Evolutionary conservation across 1,139 yeast genomes (phyloP).

Genomic region (Meyerozyma guilliermondii): DNA sequence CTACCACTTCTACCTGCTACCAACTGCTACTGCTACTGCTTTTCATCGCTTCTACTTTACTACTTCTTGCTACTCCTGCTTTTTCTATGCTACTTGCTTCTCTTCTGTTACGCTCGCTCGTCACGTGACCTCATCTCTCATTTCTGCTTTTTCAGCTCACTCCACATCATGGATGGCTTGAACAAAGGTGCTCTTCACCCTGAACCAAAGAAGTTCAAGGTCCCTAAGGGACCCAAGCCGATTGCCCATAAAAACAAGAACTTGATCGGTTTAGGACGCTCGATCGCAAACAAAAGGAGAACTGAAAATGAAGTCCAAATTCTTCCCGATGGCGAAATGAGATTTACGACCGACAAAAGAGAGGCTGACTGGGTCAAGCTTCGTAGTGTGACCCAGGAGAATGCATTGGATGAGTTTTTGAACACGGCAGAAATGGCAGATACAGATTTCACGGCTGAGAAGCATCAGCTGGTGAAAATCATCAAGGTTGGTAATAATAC

Average conservation of each 20-base stretch:
- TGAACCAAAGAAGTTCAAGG: constrained; percentile 47
- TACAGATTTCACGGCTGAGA: constrained; percentile 93
- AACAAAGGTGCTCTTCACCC: constrained; percentile 45
- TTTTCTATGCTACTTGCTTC: neutral
- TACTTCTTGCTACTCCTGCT: neutral
- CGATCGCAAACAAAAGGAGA: constrained; percentile 71
- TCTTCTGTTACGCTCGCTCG: neutral
- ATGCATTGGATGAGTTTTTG: constrained; percentile 88
- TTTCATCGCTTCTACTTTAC: neutral
- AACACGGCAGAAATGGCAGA: constrained; percentile 94
- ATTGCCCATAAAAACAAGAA: constrained; percentile 80
- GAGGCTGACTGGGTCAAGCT: constrained; percentile 88
- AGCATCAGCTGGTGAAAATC: constrained; percentile 76
- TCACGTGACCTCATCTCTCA: constrained; percentile 2
- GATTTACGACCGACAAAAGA: constrained; percentile 76
- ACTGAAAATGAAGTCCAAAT: constrained; percentile 64
- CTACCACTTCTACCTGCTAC: neutral
- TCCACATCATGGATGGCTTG: constrained; percentile 12
- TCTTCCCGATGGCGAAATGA: constrained; percentile 81
- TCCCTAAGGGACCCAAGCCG: constrained; percentile 91
- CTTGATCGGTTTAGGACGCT: constrained; percentile 78
- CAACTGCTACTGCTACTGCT: no score
- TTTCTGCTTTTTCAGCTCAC: neutral
- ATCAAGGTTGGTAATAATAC: constrained; percentile 67
- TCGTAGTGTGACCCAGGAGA: constrained; percentile 91